Evolutionary conservation across 1,284 basidiomycete genomes (phyloP), one percentile per base, ranked within the genome.

Genomic region (Phellopilus nigrolimitatus): DNA sequence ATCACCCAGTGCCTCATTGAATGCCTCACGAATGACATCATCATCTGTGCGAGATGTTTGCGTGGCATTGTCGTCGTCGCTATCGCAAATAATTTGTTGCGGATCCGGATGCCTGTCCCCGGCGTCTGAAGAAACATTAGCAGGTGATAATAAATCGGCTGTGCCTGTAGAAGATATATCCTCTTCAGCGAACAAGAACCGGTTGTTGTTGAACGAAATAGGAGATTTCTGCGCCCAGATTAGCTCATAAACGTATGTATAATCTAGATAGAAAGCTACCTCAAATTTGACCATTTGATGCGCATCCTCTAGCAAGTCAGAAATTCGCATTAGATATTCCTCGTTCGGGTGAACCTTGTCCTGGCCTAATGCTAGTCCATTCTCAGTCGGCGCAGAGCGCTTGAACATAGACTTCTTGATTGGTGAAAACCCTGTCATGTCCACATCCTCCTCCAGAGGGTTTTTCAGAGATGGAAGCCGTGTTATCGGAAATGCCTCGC

Each of bases 281-380:
- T 81, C 75, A 44, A 77, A 68, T 42, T 73, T 72, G 10, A 76
- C 78, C n/a, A 94, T 64, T 7, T 69, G 68, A 56, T 73, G 77
- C 1, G 86, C 88, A 61, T 97, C 94, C 22, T 76, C 72, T 47
- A 95, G 72, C 42, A 98, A 70, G 66, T 97, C 95, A 27, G 80
- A 76, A 49, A 98, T 89, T 53, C 95, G 79, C 91, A 97, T 95
- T 43, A 97, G 71, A 61, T 95, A 90, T 71, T 95, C 92, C 59
- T 92, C 93, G 60, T 97, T 97, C 2, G 95, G 95, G 70, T 97
- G 95, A 6, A 87, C 83, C 50, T 81, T 78, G 50, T 80, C 78
- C 52, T 48, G 55, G 48, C 47, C 54, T 24, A 31, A 47, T 56
- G 56, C 57, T 44, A 62, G 42, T 48, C 57, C 24, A 59, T 54